phyloP scores from a whole-genome alignment of 768 basidiomycete species.

The Suillus subalutaceus region DNA sequence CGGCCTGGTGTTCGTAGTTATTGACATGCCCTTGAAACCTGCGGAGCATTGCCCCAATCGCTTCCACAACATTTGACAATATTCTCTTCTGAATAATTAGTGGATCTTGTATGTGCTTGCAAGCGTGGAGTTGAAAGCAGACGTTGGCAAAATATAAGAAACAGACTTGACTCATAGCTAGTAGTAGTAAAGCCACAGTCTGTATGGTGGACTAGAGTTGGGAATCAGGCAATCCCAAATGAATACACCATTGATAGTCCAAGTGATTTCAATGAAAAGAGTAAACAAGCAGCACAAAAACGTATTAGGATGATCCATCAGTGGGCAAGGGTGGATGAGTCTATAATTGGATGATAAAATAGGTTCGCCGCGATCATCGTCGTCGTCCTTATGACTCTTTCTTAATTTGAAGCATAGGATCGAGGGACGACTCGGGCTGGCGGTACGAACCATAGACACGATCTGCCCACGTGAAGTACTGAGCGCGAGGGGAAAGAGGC shows the following conservation, averaged over 20 bases:
- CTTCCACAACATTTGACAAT: conserved; percentile 25
- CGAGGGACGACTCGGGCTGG: conserved; percentile 79
- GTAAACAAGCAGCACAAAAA: conserved; percentile 12
- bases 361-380: conserved; percentile 2
- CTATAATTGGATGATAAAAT: conserved; percentile 3
- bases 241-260: neutral
- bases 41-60: conserved; percentile 20
- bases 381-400: conserved; percentile 20
- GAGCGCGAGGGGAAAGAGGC: conserved; percentile 13
- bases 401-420: conserved; percentile 73
- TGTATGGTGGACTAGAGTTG: neutral
- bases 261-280: neutral
- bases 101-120: neutral
- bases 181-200: no score
- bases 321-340: neutral
- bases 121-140: neutral
- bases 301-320: conserved; percentile 25
- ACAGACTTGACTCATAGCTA: neutral
- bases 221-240: conserved; percentile 1
- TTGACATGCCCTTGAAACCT: neutral
- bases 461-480: conserved; percentile 99
- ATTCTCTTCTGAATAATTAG: conserved; percentile 16
- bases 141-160: neutral
- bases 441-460: conserved; percentile 83
- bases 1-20: neutral